Percentiles rank a stretch among this genome's conserved stretches.
phyloP scores from a whole-genome alignment of 768 basidiomycete genomes.

The Naganishia randhawae region DNA sequence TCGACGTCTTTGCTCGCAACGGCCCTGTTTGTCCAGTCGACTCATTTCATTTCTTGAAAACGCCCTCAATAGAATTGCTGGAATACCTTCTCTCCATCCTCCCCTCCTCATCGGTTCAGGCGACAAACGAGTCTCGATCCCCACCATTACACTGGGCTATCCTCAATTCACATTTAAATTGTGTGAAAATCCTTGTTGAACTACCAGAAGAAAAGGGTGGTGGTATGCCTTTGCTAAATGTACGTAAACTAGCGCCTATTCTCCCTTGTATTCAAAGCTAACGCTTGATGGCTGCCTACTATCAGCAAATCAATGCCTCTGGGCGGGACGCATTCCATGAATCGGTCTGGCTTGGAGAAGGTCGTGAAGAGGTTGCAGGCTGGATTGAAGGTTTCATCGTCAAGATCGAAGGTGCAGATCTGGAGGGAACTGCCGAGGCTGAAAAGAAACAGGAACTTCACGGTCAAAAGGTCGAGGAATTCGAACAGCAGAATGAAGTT shows the following conservation, averaged over 20 bases:
- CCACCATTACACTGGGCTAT: conserved; percentile 91
- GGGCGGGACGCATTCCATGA: conserved; percentile 48
- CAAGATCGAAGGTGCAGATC: conserved; percentile 69
- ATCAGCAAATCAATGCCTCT: conserved; percentile 44
- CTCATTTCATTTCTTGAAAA: neutral
- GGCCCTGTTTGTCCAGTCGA: no score
- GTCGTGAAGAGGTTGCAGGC: conserved; percentile 49
- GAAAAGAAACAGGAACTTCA: conserved; percentile 64
- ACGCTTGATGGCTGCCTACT: neutral
- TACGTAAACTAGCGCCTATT: conserved; percentile 26
- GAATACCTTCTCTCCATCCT: conserved; percentile 66
- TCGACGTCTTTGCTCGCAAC: neutral
- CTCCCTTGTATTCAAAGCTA: neutral
- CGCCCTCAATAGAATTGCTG: conserved; percentile 64
- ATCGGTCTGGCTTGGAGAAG: conserved; percentile 47
- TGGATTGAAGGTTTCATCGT: conserved; percentile 58
- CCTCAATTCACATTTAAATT: conserved; percentile 68
- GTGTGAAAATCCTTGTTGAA: conserved; percentile 45
- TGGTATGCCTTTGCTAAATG: conserved; percentile 44
- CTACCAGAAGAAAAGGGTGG: conserved; percentile 47
- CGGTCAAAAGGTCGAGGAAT: conserved; percentile 45
- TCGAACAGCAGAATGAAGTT: conserved; percentile 27
- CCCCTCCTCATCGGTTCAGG: conserved; percentile 56
- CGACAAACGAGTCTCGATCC: conserved; percentile 68
- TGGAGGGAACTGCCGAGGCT: conserved; percentile 72